phyloP scores from a whole-genome alignment of 768 basidiomycete species.

The Suillus bovinus region DNA sequence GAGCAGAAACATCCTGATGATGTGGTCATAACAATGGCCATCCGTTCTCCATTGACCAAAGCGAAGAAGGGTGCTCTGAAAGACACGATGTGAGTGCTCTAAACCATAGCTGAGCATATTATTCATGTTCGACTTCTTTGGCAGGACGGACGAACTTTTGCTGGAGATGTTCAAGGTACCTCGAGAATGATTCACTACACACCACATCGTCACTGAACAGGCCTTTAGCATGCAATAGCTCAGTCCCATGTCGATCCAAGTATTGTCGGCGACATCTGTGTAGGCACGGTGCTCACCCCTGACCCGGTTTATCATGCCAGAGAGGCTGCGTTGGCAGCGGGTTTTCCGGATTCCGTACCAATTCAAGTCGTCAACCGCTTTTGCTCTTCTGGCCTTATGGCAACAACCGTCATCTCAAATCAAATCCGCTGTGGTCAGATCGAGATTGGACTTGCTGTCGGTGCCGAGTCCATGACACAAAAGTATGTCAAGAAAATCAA shows the following conservation, averaged over 20 bases:
- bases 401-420: constrained; percentile 74
- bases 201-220: constrained; percentile 2
- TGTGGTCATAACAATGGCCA: constrained; percentile 81
- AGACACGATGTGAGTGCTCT: constrained; percentile 55
- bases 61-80: constrained; percentile 75
- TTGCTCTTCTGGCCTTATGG: constrained; percentile 87
- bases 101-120: not conserved
- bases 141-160: constrained; percentile 76
- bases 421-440: constrained; percentile 78
- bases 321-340: constrained; percentile 75
- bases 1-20: constrained; percentile 67
- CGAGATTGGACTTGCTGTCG: constrained; percentile 76
- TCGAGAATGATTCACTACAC: not conserved
- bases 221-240: constrained; percentile 53
- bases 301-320: constrained; percentile 71
- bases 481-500: constrained; percentile 46
- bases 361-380: constrained; percentile 77
- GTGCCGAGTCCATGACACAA: constrained; percentile 85
- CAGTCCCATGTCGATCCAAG: constrained; percentile 61
- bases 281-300: constrained; percentile 73
- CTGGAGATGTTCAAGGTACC: constrained; percentile 77
- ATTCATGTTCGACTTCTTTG: constrained; percentile 16
- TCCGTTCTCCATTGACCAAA: constrained; percentile 74
- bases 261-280: constrained; percentile 74
- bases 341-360: constrained; percentile 76